Evolutionary conservation across 1,284 basidiomycete genomes (phyloP).

Genomic region (Paramarasmius palmivorus): DNA sequence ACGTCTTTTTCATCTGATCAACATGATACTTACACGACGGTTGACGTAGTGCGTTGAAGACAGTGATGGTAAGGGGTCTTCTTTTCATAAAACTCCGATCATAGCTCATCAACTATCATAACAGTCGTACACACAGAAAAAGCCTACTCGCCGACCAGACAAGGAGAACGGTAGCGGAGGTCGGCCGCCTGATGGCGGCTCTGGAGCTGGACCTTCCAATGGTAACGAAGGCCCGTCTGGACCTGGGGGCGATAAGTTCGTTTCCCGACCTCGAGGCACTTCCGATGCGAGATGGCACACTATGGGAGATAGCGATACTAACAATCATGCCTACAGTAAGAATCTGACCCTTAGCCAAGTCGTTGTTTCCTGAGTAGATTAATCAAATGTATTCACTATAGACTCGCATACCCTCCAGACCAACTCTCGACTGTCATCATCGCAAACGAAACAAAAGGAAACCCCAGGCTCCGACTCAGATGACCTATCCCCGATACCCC

Average conservation of each 20-base stretch:
- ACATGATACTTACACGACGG: constrained; percentile 7
- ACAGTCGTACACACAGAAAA: constrained; percentile 69
- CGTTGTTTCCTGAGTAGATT: neutral
- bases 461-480: neutral
- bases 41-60: constrained; percentile 61
- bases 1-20: constrained; percentile 1
- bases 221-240: constrained; percentile 11
- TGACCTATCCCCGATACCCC: constrained; percentile 8
- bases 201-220: constrained; percentile 14
- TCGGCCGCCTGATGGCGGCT: constrained; percentile 37
- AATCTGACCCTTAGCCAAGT: neutral
- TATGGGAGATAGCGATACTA: constrained; percentile 13
- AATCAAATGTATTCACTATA: constrained; percentile 1
- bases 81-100: constrained; percentile 1
- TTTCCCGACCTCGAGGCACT: constrained; percentile 36
- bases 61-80: constrained; percentile 62
- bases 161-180: constrained; percentile 49
- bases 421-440: neutral
- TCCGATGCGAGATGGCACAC: constrained; percentile 41
- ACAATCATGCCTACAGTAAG: constrained; percentile 17
- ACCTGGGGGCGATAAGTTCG: constrained; percentile 10
- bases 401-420: neutral
- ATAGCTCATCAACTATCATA: constrained; percentile 7
- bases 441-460: neutral
- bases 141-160: constrained; percentile 47